Evolutionary conservation across 768 basidiomycete species (phyloP), one percentile per base, ranked within the genome.

Genomic region (Neoboletus brunneissimus): DNA sequence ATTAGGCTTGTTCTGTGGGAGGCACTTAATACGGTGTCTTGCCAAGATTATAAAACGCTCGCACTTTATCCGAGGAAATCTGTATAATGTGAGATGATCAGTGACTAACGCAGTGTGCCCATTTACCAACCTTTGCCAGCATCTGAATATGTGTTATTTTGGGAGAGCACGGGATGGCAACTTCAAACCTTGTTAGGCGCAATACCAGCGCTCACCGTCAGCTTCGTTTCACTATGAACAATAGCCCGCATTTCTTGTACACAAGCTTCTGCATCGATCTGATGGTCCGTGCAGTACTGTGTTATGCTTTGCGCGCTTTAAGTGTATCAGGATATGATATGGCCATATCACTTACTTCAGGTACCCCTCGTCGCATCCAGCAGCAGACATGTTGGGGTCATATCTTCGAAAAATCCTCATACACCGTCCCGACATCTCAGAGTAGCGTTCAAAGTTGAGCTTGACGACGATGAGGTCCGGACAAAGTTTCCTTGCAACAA

Each of bases 121-220:
- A 59, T 76, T 63, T 54, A 89, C 89, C 78, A 52, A 91, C 90
- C 80, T 98, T 98, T 40, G 94, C 93, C 18, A 98, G 79, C 88
- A 94, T 94, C 86, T 91, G 56, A 3, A 42, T 23, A 56, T 2
- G 58, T 42, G 55, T 71, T 50, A 62, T 57, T 37, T 44, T 29
- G 37, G 38, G 48, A 60, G 55, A 57, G 60, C 16, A 58, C 54
- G 47, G 27, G 40, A 58, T 50, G 60, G 61, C 37, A 62, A 15
- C 50, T 61, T 66, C 82, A 51, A 66, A 94, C 94, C 80, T 89
- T 90, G 73, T 95, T 98, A 1, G 96, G 91, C 0, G 96, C 94
- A 55, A 98, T 94, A 3, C 97, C 97, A 31, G 94, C 95, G 62
- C 91, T 94, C 51, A 91, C 93, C 3, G 97, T 98, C 48, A 98